These are phyloP conservation scores for Amoeboaphelidium protococcarum DNA, from an alignment of 371 early-diverging fungal species.

Conservation along the genomic window DNA sequence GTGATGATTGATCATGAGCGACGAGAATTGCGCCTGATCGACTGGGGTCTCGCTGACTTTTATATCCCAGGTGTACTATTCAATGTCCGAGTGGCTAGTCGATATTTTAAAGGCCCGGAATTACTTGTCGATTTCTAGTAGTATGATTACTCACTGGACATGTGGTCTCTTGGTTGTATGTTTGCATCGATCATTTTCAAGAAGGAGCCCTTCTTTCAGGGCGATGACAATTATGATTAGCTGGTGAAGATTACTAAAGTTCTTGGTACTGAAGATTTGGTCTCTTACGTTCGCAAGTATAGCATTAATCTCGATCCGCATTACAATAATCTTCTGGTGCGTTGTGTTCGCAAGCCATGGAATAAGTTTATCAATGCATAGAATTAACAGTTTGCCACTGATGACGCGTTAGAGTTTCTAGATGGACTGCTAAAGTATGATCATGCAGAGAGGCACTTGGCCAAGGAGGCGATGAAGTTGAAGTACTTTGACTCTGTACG, in stretches of 20 bases:
- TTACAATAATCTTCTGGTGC: slow-evolving; percentile 53
- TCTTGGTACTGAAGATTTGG: slow-evolving; percentile 77
- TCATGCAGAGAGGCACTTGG: slow-evolving; percentile 78
- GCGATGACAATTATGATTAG: slow-evolving; percentile 93
- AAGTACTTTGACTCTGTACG: slow-evolving; percentile 44
- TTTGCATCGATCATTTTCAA: slow-evolving; percentile 96
- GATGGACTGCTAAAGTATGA: slow-evolving; percentile 85
- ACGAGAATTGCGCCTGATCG: slow-evolving; percentile 81
- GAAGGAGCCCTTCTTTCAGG: slow-evolving; percentile 97
- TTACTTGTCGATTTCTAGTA: slow-evolving; percentile 88
- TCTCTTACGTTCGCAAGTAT: slow-evolving; percentile 80
- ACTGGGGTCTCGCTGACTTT: slow-evolving; percentile 99
- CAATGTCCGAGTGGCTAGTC: slow-evolving; percentile 94
- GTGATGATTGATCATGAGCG: slow-evolving; percentile 96
- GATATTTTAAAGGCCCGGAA: slow-evolving; percentile 99
- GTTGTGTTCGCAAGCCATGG: slow-evolving; percentile 92
- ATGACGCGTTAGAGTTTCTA: slow-evolving; percentile 78
- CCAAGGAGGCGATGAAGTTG: slow-evolving; percentile 83
- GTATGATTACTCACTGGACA: slow-evolving; percentile 97
- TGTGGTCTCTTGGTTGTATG: slow-evolving; percentile 99
- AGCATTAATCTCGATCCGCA: slow-evolving; percentile 62
- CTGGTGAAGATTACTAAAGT: slow-evolving; percentile 90
- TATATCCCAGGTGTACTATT: slow-evolving; percentile 93
- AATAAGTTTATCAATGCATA: slow-evolving; percentile 58
- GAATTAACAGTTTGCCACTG: slow-evolving; percentile 64